A percentile compares a stretch with the other conserved stretches of the same genome.
Evolutionary conservation across 768 basidiomycete genomes (phyloP).

Genomic region (Rhodotorula sphaerocarpa): DNA sequence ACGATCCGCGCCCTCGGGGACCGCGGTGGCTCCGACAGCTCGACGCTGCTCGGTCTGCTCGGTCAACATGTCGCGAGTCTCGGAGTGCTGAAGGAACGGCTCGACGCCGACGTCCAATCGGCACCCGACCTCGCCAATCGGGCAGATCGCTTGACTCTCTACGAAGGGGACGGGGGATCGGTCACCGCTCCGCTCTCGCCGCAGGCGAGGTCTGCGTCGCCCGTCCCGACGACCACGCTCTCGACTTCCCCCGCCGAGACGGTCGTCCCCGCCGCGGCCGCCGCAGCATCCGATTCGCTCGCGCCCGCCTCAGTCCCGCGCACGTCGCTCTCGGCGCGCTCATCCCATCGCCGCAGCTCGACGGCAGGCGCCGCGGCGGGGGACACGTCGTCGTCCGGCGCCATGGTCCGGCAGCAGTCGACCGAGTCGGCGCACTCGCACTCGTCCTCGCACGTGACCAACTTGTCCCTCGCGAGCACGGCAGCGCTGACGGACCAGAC

Average conservation of each 20-base stretch:
- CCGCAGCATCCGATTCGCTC: conserved; percentile 4
- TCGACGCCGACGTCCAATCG: conserved; percentile 30
- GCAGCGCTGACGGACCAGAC: conserved; percentile 2
- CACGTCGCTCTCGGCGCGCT: background rate
- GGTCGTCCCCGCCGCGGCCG: too few relatives aligned
- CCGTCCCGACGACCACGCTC: too few relatives aligned
- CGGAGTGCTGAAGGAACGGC: conserved; percentile 38
- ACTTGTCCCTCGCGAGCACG: background rate
- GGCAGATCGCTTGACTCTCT: too few relatives aligned
- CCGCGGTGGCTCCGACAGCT: conserved; percentile 26
- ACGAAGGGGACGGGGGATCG: too few relatives aligned
- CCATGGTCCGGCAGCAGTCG: conserved; percentile 21
- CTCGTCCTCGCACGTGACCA: conserved; percentile 2
- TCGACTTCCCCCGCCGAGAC: too few relatives aligned
- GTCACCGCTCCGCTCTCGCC: too few relatives aligned
- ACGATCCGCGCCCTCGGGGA: background rate
- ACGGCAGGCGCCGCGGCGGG: too few relatives aligned
- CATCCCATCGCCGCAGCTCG: background rate
- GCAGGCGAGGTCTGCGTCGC: too few relatives aligned
- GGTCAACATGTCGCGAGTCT: conserved; percentile 44
- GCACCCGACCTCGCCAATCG: too few relatives aligned
- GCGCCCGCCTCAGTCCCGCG: conserved; percentile 1
- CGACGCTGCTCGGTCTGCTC: conserved; percentile 44
- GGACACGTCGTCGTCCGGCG: background rate
- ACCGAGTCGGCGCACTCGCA: conserved; percentile 18